Evolutionary conservation across 768 basidiomycete genomes (phyloP).

Genomic region (Arthromyces matolae): DNA sequence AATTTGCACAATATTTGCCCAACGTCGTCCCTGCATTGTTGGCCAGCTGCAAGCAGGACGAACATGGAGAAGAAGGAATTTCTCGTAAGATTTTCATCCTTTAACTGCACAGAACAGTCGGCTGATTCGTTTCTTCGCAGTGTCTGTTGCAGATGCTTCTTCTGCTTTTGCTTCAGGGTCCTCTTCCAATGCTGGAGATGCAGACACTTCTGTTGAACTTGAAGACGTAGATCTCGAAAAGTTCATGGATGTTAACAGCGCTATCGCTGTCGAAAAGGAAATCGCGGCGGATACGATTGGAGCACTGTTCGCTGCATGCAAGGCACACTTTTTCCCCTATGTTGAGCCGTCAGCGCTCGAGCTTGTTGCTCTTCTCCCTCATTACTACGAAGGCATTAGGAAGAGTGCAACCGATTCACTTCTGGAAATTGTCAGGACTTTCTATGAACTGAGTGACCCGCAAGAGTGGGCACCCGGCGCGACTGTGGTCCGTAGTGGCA

Average conservation of each 20-base stretch:
- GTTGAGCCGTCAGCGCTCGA: slow-evolving; percentile 80
- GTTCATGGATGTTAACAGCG: slow-evolving; percentile 89
- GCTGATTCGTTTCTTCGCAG: slow-evolving; percentile 27
- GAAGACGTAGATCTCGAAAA: slow-evolving; percentile 85
- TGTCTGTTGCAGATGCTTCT: slow-evolving; percentile 51
- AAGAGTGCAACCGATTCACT: slow-evolving; percentile 89
- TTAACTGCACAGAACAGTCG: background rate
- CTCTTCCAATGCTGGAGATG: slow-evolving; percentile 56
- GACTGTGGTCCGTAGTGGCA: slow-evolving; percentile 50
- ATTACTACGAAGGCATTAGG: slow-evolving; percentile 97
- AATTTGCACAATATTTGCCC: slow-evolving; percentile 85
- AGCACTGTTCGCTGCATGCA: slow-evolving; percentile 80
- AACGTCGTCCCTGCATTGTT: slow-evolving; percentile 85
- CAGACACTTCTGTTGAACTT: slow-evolving; percentile 59
- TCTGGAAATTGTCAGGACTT: slow-evolving; percentile 83
- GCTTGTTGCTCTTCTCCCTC: slow-evolving; percentile 73
- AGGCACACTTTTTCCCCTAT: slow-evolving; percentile 83
- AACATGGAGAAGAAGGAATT: slow-evolving; percentile 61
- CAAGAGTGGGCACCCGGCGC: slow-evolving; percentile 81
- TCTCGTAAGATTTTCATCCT: slow-evolving; percentile 33
- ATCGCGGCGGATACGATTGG: slow-evolving; percentile 97
- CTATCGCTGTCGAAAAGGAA: slow-evolving; percentile 98
- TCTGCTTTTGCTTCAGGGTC: slow-evolving; percentile 70
- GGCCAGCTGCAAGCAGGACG: slow-evolving; percentile 76
- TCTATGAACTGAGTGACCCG: slow-evolving; percentile 84